A percentile compares a stretch with the other conserved stretches of the same genome.
Conservation (phyloP, 345 rosid genomes). For the Linum lewisii region DNA sequence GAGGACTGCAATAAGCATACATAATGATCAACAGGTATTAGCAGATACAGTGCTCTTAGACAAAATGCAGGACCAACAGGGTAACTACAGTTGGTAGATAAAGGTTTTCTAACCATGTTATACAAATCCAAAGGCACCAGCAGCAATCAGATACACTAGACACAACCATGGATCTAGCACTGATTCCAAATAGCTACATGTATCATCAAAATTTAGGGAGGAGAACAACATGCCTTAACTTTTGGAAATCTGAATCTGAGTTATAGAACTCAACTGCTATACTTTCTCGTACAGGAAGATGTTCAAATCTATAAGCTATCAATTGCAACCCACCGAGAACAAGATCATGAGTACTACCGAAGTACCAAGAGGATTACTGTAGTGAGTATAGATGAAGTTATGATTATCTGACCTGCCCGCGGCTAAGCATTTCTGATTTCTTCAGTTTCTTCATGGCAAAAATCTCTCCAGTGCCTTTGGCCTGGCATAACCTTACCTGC, state of each 20-base stretch:
- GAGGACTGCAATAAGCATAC: neutral
- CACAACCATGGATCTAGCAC: neutral
- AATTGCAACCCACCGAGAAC: neutral
- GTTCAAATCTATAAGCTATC: neutral
- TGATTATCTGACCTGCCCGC: conserved; percentile 73
- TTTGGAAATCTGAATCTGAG: neutral
- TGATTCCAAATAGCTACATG: neutral
- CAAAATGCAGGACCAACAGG: neutral
- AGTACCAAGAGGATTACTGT: neutral
- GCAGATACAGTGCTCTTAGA: too few species aligned
- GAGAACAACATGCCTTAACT: neutral
- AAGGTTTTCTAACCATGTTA: neutral
- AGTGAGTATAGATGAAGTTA: neutral
- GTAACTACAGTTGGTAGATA: neutral
- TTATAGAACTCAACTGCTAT: neutral
- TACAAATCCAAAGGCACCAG: neutral
- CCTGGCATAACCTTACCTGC: conserved; percentile 87
- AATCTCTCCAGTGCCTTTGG: conserved; percentile 74
- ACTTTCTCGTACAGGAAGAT: neutral
- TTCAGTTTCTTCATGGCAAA: conserved; percentile 95
- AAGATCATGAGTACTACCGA: neutral
- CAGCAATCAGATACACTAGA: neutral
- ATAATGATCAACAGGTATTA: too few species aligned
- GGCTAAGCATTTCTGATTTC: conserved; percentile 97
- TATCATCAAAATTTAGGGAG: too few species aligned